A percentile compares a stretch with the other conserved stretches of the same genome.
These are phyloP conservation scores for Orbilia quercus DNA, from an alignment of 2,329 filamentous ascomycete genomes.

Conservation along the genomic window DNA sequence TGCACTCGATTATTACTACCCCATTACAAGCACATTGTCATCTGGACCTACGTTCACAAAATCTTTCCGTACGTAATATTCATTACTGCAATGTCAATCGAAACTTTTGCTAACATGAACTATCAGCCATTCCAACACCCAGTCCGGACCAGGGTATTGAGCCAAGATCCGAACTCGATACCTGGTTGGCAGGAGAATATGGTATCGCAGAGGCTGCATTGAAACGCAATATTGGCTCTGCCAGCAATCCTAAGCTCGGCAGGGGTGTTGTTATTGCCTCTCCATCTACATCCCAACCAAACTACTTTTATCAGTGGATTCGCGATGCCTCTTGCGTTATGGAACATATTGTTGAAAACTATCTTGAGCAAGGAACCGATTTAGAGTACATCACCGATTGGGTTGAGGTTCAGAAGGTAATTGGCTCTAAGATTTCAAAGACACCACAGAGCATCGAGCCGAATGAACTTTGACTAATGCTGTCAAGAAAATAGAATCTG, in stretches of 20 bases:
- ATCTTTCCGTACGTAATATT: neutral
- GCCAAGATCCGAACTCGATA: slow-evolving; percentile 12
- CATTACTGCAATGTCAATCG: neutral
- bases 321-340: slow-evolving; percentile 65
- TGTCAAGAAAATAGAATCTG: slow-evolving; percentile 59
- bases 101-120: neutral
- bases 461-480: slow-evolving; percentile 58
- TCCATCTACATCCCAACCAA: slow-evolving; percentile 63
- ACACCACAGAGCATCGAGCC: slow-evolving; percentile 54
- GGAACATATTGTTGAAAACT: slow-evolving; percentile 63
- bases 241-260: slow-evolving; percentile 29
- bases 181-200: slow-evolving; percentile 40
- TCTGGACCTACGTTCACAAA: neutral
- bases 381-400: slow-evolving; percentile 50
- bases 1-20: slow-evolving; percentile 7
- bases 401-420: slow-evolving; percentile 40
- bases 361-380: slow-evolving; percentile 59
- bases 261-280: slow-evolving; percentile 65
- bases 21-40: neutral
- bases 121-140: neutral
- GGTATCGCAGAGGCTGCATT: slow-evolving; percentile 33
- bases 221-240: slow-evolving; percentile 51
- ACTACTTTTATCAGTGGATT: slow-evolving; percentile 66
- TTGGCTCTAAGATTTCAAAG: no score
- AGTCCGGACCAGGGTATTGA: neutral